Base-by-base conservation (phyloP, 129 eudicot species). In the Logfia minima region DNA sequence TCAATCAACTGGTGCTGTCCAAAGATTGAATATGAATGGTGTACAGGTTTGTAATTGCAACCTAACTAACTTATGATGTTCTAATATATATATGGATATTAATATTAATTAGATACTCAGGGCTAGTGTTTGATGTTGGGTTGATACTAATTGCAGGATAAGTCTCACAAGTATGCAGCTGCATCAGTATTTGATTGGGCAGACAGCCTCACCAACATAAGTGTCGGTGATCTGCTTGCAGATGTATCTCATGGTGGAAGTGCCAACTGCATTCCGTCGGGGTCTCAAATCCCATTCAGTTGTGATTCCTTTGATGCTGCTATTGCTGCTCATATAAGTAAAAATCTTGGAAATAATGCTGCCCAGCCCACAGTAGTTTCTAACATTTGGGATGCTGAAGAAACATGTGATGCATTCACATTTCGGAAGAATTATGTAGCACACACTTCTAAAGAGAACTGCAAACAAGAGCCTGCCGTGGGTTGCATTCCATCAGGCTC, bases 301-400 rank as follows among this genome's bases (percentile, higher is more conserved):
- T 88, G 95, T 39, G 98, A 93, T 83, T 93, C 98, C 18, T 93
- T 93, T 76, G 98, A 93, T 79, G 97, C 95, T 75, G 98, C 98
- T 60, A 90, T 93, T 84, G 98, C 98, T 82, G 98, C 98, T 68
- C 96, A 88, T 66, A 85, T 90, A 66, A 59, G 60, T 70, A 90
- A 84, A 72, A 83, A 86, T 78, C 80, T 84, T 75, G 75, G 79
- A 19, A 88, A 72, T 81, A 39, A 77, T 68, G 70, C 63, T 72
- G 79, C 45, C 22, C 84, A 82, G 66, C 74, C 82, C 31, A 86
- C 79, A 22, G 79, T 78, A 31, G 64, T 56, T 9, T 74, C 84
- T 75, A 88, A 95, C 64, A 88, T 93, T 23, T 93, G 89, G 92
- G 95, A 93, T 81, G 95, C 90, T 76, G 98, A 93, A 79, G 97